Conservation (phyloP, 805 yeast species). For the Blastobotrys attinorum region DNA sequence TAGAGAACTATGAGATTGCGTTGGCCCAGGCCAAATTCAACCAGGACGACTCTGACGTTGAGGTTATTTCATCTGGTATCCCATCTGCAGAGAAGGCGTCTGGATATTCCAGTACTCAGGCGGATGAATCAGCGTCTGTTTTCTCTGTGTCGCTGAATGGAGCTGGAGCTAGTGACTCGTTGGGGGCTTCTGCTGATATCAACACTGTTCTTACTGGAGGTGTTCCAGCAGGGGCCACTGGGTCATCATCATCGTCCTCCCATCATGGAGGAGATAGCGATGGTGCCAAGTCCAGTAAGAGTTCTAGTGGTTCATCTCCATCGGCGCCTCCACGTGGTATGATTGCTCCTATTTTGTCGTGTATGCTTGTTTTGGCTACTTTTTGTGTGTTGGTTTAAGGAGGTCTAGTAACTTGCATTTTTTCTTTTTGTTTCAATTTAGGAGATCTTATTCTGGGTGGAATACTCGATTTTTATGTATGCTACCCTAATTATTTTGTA, state of each 20-base stretch:
- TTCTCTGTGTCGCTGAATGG: neutral
- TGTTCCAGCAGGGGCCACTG: neutral
- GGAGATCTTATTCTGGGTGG: too few species aligned
- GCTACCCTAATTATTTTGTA: too few species aligned
- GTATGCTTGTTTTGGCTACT: too few species aligned
- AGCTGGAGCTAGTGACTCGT: slow-evolving; percentile 1
- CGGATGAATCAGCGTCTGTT: neutral
- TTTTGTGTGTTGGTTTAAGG: too few species aligned
- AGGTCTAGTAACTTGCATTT: too few species aligned
- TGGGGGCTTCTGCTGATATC: neutral
- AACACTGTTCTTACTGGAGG: neutral
- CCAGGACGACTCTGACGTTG: slow-evolving; percentile 22
- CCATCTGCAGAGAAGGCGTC: slow-evolving; percentile 27
- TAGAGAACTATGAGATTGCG: slow-evolving; percentile 48
- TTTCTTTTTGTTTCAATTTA: too few species aligned
- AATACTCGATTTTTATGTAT: too few species aligned
- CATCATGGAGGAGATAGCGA: too few species aligned
- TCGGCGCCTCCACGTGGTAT: too few species aligned
- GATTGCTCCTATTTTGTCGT: too few species aligned
- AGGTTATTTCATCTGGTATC: slow-evolving; percentile 21
- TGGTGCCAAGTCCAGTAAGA: too few species aligned
- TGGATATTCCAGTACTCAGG: slow-evolving; percentile 4
- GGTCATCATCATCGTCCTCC: neutral
- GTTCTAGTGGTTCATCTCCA: too few species aligned
- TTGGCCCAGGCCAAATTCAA: slow-evolving; percentile 40